Base-by-base conservation (phyloP, 768 basidiomycete genomes). In the Kwoniella dendrophila region DNA sequence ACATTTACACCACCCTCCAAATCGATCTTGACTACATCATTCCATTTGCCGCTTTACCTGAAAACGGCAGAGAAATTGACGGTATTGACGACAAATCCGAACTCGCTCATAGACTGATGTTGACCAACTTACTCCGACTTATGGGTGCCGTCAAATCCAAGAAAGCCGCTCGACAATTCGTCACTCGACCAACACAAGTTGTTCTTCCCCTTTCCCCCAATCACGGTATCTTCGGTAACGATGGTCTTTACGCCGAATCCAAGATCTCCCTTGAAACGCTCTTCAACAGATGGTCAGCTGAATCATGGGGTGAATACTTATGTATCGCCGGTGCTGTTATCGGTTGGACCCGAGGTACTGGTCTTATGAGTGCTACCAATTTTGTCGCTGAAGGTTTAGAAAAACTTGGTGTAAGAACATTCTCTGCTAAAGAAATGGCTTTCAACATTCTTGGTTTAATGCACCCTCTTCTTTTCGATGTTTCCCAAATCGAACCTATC, bases 371-470 rank as follows among this genome's bases (percentile, higher is more conserved):
- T 59, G 89, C 93, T 3, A 94, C 92, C 44, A 94, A 94, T 81
- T 90, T 89, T 43, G 88, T 97, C 54, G 92, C 96, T 27, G 90
- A 94, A 60, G 92, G 92, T 56, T 84, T 99, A 43, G 96, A 99
- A 82, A 84, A 87, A 61, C 85, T 89, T 65, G 96, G 96, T 64
- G 91, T 96, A 61, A 87, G 96, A 68, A 99, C 96, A 1, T 99
- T 98, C 86, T 98, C 95, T 0, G 90, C 96, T 29, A 98, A 98
- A 82, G 96, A 99, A 81, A 99, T 98, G 96, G 94, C 96, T 0
- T 99, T 99, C 86, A 99, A 99, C 81, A 92, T 99, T 72, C 88
- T 99, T 56, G 95, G 96, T 63, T 85, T 99, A 51, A 98, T 99
- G 95, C 96, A 99, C 76, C 96, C 96, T 44, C 86, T 98, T 5